Evolutionary conservation across 1,139 yeast genomes (phyloP).

Genomic region (Meyerozyma elateridarum): DNA sequence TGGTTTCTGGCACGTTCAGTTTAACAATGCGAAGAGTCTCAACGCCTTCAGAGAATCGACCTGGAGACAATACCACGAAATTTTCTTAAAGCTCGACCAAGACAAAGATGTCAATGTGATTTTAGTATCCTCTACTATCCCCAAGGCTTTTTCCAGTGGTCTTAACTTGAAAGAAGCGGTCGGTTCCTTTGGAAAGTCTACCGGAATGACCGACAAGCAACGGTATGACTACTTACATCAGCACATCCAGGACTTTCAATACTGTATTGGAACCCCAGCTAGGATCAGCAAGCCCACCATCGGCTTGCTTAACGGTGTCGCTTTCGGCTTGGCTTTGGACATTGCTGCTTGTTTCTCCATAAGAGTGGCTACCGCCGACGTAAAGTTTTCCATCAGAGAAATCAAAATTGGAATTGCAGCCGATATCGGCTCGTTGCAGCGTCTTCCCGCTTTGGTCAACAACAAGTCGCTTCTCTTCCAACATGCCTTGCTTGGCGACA

Average conservation of each 20-base stretch:
- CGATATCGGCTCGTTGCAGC: slow-evolving; percentile 73
- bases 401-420: slow-evolving; percentile 74
- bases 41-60: slow-evolving; percentile 54
- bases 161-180: slow-evolving; percentile 50
- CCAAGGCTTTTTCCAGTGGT: slow-evolving; percentile 62
- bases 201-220: slow-evolving; percentile 15
- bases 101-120: slow-evolving; percentile 49
- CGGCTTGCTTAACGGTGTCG: slow-evolving; percentile 42
- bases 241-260: slow-evolving; percentile 56
- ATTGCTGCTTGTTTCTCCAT: slow-evolving; percentile 56
- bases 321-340: slow-evolving; percentile 66
- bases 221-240: slow-evolving; percentile 25
- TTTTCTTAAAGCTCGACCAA: slow-evolving; percentile 44
- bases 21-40: slow-evolving; percentile 58
- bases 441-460: slow-evolving; percentile 53
- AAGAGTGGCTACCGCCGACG: slow-evolving; percentile 52
- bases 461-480: slow-evolving; percentile 60
- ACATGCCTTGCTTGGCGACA: slow-evolving; percentile 59
- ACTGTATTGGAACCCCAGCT: slow-evolving; percentile 45
- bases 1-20: slow-evolving; percentile 55
- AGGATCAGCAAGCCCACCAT: slow-evolving; percentile 47
- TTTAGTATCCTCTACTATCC: slow-evolving; percentile 51
- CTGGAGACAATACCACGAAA: slow-evolving; percentile 53
- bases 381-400: slow-evolving; percentile 60
- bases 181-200: slow-evolving; percentile 10